Base-by-base conservation (phyloP, 2,329 filamentous ascomycete genomes). In the Neoascochyta sp. region DNA sequence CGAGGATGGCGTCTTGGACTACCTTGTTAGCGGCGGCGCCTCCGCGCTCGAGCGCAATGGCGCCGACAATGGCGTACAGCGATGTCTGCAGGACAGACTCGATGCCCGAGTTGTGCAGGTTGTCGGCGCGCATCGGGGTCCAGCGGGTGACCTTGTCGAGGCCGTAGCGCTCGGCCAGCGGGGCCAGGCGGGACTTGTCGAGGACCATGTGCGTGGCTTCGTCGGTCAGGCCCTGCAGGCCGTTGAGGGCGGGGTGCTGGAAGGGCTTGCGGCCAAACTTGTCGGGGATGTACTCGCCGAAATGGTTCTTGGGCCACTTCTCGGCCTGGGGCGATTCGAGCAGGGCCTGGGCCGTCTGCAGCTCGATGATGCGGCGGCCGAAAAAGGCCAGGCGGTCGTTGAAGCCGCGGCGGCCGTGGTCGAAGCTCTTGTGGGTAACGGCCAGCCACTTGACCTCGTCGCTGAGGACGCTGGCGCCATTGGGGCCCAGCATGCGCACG, bases 371-470 rank as follows among this genome's bases (percentile, higher is more conserved):
- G 22, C 78, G 71, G 62, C 79, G 79, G 36, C 81, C 78, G 31
- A 94, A 70, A 56, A 86, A 88, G n/a, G 88, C 86, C 63, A 98
- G 70, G 41, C 86, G 78, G 55, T 95, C 90, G 62, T 98, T 98
- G 68, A 90, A 95, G 1, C 90, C 90, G 71, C 89, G 81, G 55
- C 87, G 75, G 29, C 89, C 92, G 58, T 96, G 88, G 60, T 98
- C 90, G 57, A 95, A 96, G 66, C 88, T 95, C 76, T 96, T 96
- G 65, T 96, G 92, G 45, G 92, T 98, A 33, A 98, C 78, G 16
- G 89, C 89, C 54, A 96, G 70, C 92, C 92, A 98, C 69, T 95
- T 96, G 41, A 92, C 73, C 67, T 98, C 90, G 10, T 95, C 89
- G 2, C 83, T 81, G 35, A 98, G 71, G 60, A 92, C 62, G 49